phyloP scores from a whole-genome alignment of 345 rosid species.

The Eucalyptus guilfoylei region DNA sequence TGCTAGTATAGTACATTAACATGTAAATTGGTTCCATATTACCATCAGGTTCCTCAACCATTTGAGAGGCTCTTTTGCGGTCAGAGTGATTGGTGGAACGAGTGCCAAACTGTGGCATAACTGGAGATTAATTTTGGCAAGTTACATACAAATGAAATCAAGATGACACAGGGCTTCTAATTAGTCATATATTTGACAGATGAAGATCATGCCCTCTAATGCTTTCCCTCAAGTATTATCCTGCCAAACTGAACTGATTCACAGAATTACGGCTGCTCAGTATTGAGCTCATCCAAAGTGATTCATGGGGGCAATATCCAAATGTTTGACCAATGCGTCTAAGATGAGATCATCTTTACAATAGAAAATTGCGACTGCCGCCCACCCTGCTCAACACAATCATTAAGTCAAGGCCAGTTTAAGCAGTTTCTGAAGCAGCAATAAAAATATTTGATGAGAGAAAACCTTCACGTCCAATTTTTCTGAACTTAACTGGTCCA shows the following conservation, averaged over 20 bases:
- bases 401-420: not conserved
- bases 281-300: not conserved
- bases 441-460: not conserved
- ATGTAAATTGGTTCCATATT: not conserved
- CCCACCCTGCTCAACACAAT: not conserved
- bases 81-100: not conserved
- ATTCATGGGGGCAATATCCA: not conserved
- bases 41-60: not conserved
- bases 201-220: not conserved
- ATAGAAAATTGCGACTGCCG: not conserved
- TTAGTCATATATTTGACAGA: not conserved
- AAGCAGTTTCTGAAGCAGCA: not conserved
- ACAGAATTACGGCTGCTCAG: not conserved
- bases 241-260: not conserved
- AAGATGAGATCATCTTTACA: not conserved
- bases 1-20: not conserved
- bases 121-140: not conserved
- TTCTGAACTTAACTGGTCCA: not conserved
- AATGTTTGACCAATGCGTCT: not conserved
- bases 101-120: not conserved
- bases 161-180: not conserved
- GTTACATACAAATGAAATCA: not conserved
- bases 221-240: not conserved
- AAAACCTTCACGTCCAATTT: not conserved
- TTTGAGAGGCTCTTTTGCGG: not conserved